Conservation (phyloP, 2,329 filamentous ascomycete genomes). For the Aspergillus pseudotamarii region DNA sequence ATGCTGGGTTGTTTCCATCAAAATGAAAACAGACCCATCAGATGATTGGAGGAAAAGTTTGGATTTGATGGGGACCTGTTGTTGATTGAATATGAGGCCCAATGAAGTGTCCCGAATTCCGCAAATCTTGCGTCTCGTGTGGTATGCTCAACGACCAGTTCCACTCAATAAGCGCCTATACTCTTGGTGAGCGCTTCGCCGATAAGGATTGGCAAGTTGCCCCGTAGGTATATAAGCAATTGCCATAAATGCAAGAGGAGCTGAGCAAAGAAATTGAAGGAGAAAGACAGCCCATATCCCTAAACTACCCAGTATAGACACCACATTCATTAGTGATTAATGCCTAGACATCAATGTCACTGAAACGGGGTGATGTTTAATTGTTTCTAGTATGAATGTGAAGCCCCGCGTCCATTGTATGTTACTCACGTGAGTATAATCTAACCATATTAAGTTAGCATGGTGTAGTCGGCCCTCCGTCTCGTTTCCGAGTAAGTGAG, state of each 20-base stretch:
- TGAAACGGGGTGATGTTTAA: neutral
- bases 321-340: neutral
- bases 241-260: neutral
- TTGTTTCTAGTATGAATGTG: neutral
- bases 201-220: slow-evolving; percentile 16
- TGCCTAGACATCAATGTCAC: neutral
- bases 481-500: neutral
- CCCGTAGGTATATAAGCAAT: slow-evolving; percentile 1
- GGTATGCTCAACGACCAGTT: slow-evolving; percentile 24
- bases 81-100: slow-evolving; percentile 25
- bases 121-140: slow-evolving; percentile 14
- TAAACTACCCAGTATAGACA: neutral
- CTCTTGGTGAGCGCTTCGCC: slow-evolving; percentile 35
- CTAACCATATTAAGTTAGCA: neutral
- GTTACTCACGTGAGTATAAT: slow-evolving; percentile 1
- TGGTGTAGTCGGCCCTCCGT: neutral
- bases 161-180: slow-evolving; percentile 39
- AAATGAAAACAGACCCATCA: slow-evolving; percentile 21
- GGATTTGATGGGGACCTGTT: slow-evolving; percentile 15
- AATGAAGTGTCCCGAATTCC: slow-evolving; percentile 27
- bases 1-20: slow-evolving; percentile 32
- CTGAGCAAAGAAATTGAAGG: neutral
- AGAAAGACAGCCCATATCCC: neutral
- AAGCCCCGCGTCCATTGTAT: slow-evolving; percentile 9
- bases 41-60: slow-evolving; percentile 29